A percentile compares a stretch with the other conserved stretches of the same genome.
Conservation (phyloP, 345 rosid species). For the Noccaea caerulescens region DNA sequence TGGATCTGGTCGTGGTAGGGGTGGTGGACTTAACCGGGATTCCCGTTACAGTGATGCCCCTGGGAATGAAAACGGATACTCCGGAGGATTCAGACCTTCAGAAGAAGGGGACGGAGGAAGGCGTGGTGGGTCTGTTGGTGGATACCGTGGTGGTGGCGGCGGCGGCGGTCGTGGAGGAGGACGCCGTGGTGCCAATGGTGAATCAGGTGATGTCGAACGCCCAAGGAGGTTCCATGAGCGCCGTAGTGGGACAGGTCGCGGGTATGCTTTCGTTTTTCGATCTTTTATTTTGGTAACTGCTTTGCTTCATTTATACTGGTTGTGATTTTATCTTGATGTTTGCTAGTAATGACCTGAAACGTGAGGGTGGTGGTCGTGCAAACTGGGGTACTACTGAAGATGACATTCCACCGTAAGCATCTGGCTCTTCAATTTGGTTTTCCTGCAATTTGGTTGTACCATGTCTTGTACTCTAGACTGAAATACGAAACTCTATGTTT, state of each 20-base stretch:
- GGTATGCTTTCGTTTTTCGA: slow-evolving; percentile 52
- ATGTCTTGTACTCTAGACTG: background rate
- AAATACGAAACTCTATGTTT: background rate
- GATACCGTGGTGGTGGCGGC: slow-evolving; percentile 62
- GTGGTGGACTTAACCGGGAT: slow-evolving; percentile 63
- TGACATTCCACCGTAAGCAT: slow-evolving; percentile 71
- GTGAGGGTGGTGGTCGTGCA: slow-evolving; percentile 90
- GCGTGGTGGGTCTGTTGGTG: slow-evolving; percentile 56
- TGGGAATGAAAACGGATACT: slow-evolving; percentile 45
- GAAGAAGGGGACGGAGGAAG: slow-evolving; percentile 61
- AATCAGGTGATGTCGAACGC: slow-evolving; percentile 67
- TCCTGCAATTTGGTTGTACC: background rate
- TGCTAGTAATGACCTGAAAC: slow-evolving; percentile 70
- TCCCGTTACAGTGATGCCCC: slow-evolving; percentile 50
- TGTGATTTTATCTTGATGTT: slow-evolving; percentile 19
- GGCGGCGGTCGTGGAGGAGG: slow-evolving; percentile 40
- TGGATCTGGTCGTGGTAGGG: slow-evolving; percentile 47
- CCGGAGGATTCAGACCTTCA: slow-evolving; percentile 51
- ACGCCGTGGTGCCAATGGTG: slow-evolving; percentile 75
- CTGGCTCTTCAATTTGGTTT: background rate
- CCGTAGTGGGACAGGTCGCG: slow-evolving; percentile 88
- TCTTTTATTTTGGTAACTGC: background rate
- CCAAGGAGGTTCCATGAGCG: slow-evolving; percentile 71
- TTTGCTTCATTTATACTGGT: background rate
- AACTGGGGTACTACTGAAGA: slow-evolving; percentile 89